Evolutionary conservation across 768 basidiomycete genomes (phyloP), one percentile per base, ranked within the genome.

Genomic region (Suillus spraguei): DNA sequence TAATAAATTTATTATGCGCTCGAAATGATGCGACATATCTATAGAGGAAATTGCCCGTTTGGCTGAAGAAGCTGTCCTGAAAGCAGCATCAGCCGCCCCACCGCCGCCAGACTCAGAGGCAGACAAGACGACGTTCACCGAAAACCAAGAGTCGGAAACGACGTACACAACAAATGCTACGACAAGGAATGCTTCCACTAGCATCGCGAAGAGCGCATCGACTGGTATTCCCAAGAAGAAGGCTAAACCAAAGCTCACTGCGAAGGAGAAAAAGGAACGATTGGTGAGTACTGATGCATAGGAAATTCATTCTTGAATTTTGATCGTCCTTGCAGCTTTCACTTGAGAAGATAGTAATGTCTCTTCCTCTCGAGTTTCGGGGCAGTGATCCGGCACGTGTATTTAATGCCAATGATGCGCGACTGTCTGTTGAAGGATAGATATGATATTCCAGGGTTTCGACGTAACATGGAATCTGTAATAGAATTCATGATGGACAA

Each of bases 331-430:
- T 11, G 4, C 59, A 88, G 85, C 71, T 88, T 65, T 83, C 83
- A 59, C 78, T 90, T 38, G 93, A 95, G 65, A 86, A 85, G 63
- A 83, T 93, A 17, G 82, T 96, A 17, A 83, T 87, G 32, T 86
- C 84, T 60, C 79, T 97, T 42, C 95, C 95, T 0, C 81, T 98
- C 14, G 95, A 97, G 75, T 98, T 95, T 72, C 85, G 95, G 28
- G 95, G 95, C 10, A 90, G 81, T 67, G 93, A 97, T 76, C 89
- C 91, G 2, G 94, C 93, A 71, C 61, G 90, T 80, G 32, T 65
- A 28, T n/a, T 42, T 33, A 28, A 4, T 22, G 39, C 28, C 28
- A 28, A 49, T 44, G 16, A 35, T 33, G 8, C 13, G 33, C 32
- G 36, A 49, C 36, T 50, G 32, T 38, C 17, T 22, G 8, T 17